A percentile compares a stretch with the other conserved stretches of the same genome.
Conservation (phyloP, 2,329 filamentous ascomycete genomes). For the Sporothrix pseudoabietina region DNA sequence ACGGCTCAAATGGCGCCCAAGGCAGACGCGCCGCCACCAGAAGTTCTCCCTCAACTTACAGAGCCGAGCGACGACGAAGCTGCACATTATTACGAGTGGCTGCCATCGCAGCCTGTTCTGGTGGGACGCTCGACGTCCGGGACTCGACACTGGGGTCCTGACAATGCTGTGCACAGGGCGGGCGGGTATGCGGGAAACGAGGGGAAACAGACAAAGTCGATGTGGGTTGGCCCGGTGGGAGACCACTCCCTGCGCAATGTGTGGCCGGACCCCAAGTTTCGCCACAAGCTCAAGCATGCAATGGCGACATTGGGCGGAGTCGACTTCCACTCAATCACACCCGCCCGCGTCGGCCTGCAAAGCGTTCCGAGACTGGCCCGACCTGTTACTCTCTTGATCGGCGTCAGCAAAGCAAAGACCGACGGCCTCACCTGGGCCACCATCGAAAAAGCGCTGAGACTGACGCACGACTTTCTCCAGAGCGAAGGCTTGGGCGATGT, state of each 20-base stretch:
- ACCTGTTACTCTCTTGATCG: background rate
- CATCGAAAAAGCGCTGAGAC: background rate
- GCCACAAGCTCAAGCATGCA: slow-evolving; percentile 1
- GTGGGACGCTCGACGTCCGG: background rate
- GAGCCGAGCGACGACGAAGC: background rate
- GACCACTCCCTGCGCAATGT: background rate
- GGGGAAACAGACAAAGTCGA: background rate
- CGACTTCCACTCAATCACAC: background rate
- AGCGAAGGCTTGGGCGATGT: background rate
- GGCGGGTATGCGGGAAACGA: background rate
- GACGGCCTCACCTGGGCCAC: background rate
- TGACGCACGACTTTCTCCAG: background rate
- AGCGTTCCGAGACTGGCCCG: background rate
- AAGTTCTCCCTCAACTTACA: background rate
- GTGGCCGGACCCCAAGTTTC: background rate
- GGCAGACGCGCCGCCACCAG: background rate
- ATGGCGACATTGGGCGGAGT: background rate
- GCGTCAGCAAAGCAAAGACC: background rate
- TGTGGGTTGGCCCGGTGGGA: slow-evolving; percentile 2
- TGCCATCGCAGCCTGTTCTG: background rate
- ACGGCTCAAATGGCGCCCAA: background rate
- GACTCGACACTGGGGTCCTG: background rate
- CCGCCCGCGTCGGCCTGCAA: background rate
- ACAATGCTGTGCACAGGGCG: background rate
- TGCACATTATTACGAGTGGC: background rate